Conservation (phyloP, 2,329 filamentous ascomycete genomes). For the Fusarium floridanum region DNA sequence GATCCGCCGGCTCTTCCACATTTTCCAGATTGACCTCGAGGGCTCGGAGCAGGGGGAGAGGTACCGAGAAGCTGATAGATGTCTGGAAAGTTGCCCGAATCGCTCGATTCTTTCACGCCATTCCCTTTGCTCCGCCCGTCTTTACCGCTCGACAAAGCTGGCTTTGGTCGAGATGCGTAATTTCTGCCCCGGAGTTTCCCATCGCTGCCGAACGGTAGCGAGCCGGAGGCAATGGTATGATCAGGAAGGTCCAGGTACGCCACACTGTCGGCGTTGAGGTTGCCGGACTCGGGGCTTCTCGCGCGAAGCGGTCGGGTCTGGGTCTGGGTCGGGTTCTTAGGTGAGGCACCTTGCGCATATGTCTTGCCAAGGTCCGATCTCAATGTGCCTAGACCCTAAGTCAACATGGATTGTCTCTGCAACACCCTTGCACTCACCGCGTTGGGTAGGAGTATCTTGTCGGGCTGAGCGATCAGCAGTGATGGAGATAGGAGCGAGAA, state of each 20-base stretch:
- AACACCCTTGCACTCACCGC: constrained; percentile 12
- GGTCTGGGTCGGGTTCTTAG: background rate
- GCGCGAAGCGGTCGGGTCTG: constrained; percentile 5
- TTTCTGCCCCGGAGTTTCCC: constrained; percentile 60
- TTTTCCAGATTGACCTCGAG: constrained; percentile 42
- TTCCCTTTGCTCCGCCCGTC: constrained; percentile 67
- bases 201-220: constrained; percentile 53
- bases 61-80: constrained; percentile 63
- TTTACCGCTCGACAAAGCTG: constrained; percentile 56
- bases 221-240: constrained; percentile 50
- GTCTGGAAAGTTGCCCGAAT: constrained; percentile 66
- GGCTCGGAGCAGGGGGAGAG: constrained; percentile 52
- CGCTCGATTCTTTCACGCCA: constrained; percentile 51
- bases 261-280: constrained; percentile 52
- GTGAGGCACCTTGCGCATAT: constrained; percentile 9
- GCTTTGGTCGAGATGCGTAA: constrained; percentile 54
- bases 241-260: constrained; percentile 58
- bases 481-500: constrained; percentile 55
- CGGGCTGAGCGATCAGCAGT: constrained; percentile 35
- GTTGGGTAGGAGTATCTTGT: constrained; percentile 28
- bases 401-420: background rate
- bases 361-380: constrained; percentile 39
- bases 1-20: constrained; percentile 35
- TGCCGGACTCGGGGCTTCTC: constrained; percentile 51
- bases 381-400: constrained; percentile 7